Evolutionary conservation across 371 early-diverging fungal species (phyloP).

Genomic region (Mortierella sp.): DNA sequence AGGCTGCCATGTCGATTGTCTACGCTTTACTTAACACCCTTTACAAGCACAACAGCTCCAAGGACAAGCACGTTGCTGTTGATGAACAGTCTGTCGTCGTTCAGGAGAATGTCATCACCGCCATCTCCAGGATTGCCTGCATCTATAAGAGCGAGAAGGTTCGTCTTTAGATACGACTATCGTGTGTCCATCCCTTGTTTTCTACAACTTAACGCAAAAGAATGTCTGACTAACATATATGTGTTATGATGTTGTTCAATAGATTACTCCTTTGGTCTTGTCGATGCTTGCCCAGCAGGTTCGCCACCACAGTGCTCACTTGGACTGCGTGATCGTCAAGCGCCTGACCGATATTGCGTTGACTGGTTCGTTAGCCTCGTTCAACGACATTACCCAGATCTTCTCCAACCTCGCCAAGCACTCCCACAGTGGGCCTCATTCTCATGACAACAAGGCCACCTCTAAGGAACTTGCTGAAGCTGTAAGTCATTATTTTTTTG

Average conservation of each 20-base stretch:
- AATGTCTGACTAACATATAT: neutral
- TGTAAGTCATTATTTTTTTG: conserved; percentile 41
- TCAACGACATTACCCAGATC: conserved; percentile 68
- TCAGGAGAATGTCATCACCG: conserved; percentile 68
- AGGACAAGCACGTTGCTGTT: conserved; percentile 23
- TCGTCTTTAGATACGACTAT: no score
- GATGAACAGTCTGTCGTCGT: conserved; percentile 65
- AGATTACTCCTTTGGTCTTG: conserved; percentile 73
- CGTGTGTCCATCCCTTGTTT: no score
- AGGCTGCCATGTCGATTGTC: conserved; percentile 66
- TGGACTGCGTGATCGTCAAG: conserved; percentile 67
- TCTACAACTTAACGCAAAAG: no score
- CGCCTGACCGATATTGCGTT: conserved; percentile 73
- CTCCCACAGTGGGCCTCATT: conserved; percentile 51
- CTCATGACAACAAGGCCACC: conserved; percentile 64
- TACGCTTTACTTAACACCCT: conserved; percentile 70
- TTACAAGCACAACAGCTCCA: conserved; percentile 58
- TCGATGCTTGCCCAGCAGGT: conserved; percentile 73
- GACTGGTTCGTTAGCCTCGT: conserved; percentile 64
- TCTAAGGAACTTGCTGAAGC: conserved; percentile 59
- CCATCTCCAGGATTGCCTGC: conserved; percentile 77
- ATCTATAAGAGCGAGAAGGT: conserved; percentile 71
- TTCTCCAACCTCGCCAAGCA: conserved; percentile 66
- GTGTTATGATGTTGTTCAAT: neutral
- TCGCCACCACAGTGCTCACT: conserved; percentile 62